Evolutionary conservation across 495 filamentous ascomycete genomes (phyloP), one percentile per base, ranked within the genome.

Genomic region (Tuber melanosporum): DNA sequence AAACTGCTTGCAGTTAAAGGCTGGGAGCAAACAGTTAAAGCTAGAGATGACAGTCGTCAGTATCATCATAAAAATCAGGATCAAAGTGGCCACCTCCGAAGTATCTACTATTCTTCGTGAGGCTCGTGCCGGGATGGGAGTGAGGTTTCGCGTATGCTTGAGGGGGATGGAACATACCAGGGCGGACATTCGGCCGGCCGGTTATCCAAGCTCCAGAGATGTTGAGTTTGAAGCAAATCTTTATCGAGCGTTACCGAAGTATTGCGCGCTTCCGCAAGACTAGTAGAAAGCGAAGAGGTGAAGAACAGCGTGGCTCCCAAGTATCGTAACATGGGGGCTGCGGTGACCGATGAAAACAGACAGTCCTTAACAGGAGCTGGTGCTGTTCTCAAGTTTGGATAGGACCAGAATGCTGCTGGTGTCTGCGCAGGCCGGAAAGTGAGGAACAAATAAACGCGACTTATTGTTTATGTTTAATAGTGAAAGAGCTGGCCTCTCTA

Each of bases 11-110:
- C 95, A 99, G 75, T 90, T 90, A 84, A 97, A 97, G 75, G 91
- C 91, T 41, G 95, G 94, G 32, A 98, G 89, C 74, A 97, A 92
- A 85, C 95, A 99, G 91, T 99, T 98, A 88, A 99, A 99, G 86
- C 95, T 91, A 76, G n/a, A 76, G n/a, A 62, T 70, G 0, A 20
- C 15, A 36, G 26, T 26, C 36, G 49, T 80, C 74, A 80, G 78
- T 47, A 74, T 20, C 49, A 43, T 52, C 74, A 6, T 49, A 22
- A 49, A 20, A 20, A 49, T 49, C 12, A 15, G n/a, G 12, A 12
- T 5, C 6, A 32, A 62, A 62, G n/a, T 15, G 4, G 15, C 4
- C n/a, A 10, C n/a, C n/a, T 62, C 52, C 52, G n/a, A 62, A 62
- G 52, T 32, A 62, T 62, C 5, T 15, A 9, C 52, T 32, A 32